These are phyloP conservation scores for Leucocoprinus leucothites DNA, from an alignment of 768 basidiomycete genomes.

Conservation along the genomic window DNA sequence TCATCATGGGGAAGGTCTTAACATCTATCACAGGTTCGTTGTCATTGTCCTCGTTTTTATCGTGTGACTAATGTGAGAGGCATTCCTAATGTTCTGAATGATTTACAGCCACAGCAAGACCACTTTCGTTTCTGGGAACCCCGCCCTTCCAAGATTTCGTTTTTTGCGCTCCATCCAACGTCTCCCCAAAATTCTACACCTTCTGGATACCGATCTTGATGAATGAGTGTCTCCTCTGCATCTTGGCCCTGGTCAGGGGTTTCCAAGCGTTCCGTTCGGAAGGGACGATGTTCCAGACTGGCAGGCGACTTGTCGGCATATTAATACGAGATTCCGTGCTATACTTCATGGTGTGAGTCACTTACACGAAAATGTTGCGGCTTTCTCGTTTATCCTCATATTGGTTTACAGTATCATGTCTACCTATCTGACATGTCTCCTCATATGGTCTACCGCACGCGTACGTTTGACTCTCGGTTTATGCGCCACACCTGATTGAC, in stretches of 20 bases:
- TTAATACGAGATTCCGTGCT: constrained; percentile 55
- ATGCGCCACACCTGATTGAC: not conserved
- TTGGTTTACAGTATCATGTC: constrained; percentile 45
- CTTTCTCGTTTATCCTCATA: not conserved
- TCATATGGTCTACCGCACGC: constrained; percentile 36
- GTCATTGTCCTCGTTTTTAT: not conserved
- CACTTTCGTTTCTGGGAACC: constrained; percentile 12
- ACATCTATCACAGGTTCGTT: constrained; percentile 34
- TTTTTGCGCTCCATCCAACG: constrained; percentile 39
- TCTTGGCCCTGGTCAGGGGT: constrained; percentile 47
- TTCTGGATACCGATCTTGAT: constrained; percentile 62
- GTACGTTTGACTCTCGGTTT: constrained; percentile 21
- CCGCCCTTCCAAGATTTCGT: constrained; percentile 15
- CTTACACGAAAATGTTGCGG: not conserved
- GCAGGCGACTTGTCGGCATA: constrained; percentile 41
- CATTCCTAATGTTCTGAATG: not conserved
- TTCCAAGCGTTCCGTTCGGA: constrained; percentile 38
- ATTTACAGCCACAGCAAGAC: constrained; percentile 19
- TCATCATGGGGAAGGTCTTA: constrained; percentile 46
- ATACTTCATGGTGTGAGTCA: constrained; percentile 54
- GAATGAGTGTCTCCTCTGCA: constrained; percentile 52
- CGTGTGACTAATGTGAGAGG: no score
- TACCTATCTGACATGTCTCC: constrained; percentile 49
- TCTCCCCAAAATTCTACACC: constrained; percentile 43
- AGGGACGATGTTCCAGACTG: constrained; percentile 37